Evolutionary conservation across 2,329 filamentous ascomycete species (phyloP).

Genomic region (Xylariaceae sp.): DNA sequence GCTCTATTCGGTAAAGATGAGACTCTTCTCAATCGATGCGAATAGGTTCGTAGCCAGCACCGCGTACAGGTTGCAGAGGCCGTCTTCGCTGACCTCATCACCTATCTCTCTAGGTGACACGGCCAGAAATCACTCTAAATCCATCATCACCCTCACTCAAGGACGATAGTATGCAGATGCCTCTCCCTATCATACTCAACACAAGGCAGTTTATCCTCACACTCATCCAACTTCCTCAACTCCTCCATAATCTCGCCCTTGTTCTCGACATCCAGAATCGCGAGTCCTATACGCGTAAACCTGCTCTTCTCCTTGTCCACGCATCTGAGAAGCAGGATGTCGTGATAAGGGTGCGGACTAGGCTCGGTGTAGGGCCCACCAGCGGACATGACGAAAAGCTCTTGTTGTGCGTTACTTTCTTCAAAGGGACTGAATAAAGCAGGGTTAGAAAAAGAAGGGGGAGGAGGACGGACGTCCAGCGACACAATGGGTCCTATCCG

Average conservation of each 20-base stretch:
- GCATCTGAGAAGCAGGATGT: neutral
- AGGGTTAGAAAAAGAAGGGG: neutral
- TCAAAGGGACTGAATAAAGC: too few species aligned
- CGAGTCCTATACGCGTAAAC: neutral
- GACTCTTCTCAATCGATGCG: too few species aligned
- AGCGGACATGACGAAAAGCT: neutral
- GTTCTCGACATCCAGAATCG: neutral
- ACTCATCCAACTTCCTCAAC: neutral
- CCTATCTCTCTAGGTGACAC: too few species aligned
- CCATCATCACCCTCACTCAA: too few species aligned
- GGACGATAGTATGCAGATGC: neutral
- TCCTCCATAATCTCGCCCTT: neutral
- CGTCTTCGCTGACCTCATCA: too few species aligned
- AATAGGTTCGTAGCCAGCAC: too few species aligned
- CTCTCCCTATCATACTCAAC: neutral
- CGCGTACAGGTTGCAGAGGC: too few species aligned
- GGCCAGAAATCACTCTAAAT: too few species aligned
- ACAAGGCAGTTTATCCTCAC: neutral
- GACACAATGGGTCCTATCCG: neutral
- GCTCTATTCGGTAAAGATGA: too few species aligned
- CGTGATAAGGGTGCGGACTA: neutral
- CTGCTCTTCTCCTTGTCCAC: neutral
- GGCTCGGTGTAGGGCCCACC: neutral
- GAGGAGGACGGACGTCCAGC: neutral
- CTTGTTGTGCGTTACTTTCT: neutral